Percentiles rank a stretch among this genome's conserved stretches.
phyloP scores from a whole-genome alignment of 2,329 filamentous ascomycete species.

The Penicillium sp. region DNA sequence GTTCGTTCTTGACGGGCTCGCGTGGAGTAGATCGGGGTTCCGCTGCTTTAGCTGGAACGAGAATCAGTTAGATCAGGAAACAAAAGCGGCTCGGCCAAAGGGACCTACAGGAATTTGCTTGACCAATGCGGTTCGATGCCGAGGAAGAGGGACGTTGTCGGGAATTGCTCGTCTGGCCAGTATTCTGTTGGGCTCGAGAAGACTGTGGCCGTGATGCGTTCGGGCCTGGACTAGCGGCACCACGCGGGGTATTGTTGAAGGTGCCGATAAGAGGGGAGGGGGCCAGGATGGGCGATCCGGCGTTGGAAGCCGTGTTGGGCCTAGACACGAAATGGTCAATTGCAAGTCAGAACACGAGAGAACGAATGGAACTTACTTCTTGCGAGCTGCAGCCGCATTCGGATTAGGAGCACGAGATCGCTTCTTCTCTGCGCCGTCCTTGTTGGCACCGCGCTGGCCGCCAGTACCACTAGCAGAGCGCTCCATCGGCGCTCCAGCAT shows the following conservation, averaged over 20 bases:
- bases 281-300: conserved; percentile 69
- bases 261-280: conserved; percentile 73
- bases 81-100: conserved; percentile 33
- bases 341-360: background rate
- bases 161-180: conserved; percentile 60
- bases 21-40: conserved; percentile 60
- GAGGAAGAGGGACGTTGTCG: conserved; percentile 63
- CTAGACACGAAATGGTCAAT: conserved; percentile 41
- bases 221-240: conserved; percentile 63
- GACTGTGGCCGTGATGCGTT: conserved; percentile 63
- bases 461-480: conserved; percentile 41
- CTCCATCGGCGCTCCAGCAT: conserved; percentile 42
- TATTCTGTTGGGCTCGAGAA: conserved; percentile 75
- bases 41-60: conserved; percentile 35
- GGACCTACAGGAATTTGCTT: conserved; percentile 53
- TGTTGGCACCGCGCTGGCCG: conserved; percentile 41
- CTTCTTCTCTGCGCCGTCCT: conserved; percentile 72
- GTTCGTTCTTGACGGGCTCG: conserved; percentile 39
- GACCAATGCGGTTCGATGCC: conserved; percentile 57
- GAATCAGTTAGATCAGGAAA: conserved; percentile 24
- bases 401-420: conserved; percentile 72
- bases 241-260: conserved; percentile 60
- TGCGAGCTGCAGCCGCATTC: conserved; percentile 63
- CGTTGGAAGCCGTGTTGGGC: conserved; percentile 52
- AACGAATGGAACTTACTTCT: conserved; percentile 61